These are phyloP conservation scores for Apiotrichum siamense DNA, from an alignment of 1,284 basidiomycete genomes.

Conservation along the genomic window DNA sequence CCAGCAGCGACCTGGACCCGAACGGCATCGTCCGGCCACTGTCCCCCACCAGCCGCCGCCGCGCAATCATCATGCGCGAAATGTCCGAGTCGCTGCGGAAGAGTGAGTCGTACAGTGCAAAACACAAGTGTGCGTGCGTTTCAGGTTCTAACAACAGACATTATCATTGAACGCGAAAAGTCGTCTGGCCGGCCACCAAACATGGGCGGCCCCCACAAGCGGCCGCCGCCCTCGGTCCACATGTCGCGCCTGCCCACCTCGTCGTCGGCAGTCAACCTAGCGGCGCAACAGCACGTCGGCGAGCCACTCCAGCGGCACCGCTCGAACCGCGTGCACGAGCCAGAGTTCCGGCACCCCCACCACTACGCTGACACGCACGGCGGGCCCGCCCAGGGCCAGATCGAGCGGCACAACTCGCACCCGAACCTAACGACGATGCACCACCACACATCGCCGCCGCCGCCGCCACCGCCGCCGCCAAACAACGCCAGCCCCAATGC, in stretches of 20 bases:
- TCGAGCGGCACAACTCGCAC: slow-evolving; percentile 25
- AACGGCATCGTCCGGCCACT: slow-evolving; percentile 30
- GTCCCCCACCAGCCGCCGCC: slow-evolving; percentile 35
- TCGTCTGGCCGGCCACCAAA: slow-evolving; percentile 23
- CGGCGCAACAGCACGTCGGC: slow-evolving; percentile 14
- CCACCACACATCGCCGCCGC: slow-evolving; percentile 6
- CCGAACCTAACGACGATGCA: slow-evolving; percentile 15
- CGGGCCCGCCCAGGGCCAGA: background rate
- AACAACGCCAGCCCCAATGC: background rate
- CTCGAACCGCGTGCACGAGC: slow-evolving; percentile 3
- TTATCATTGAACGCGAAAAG: slow-evolving; percentile 42
- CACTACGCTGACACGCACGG: too few species aligned
- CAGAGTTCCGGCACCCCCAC: too few species aligned
- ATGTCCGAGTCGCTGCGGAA: slow-evolving; percentile 42
- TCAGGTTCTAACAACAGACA: slow-evolving; percentile 19
- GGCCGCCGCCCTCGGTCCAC: slow-evolving; percentile 29
- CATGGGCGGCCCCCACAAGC: slow-evolving; percentile 11
- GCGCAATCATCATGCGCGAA: slow-evolving; percentile 42
- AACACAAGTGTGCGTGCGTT: too few species aligned
- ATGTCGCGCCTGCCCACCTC: slow-evolving; percentile 24
- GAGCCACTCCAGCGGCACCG: slow-evolving; percentile 15
- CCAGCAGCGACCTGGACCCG: slow-evolving; percentile 20
- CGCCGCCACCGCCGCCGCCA: background rate
- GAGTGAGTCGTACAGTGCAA: too few species aligned
- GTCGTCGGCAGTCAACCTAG: slow-evolving; percentile 29